Percentiles rank a stretch among this genome's conserved stretches.
phyloP scores from a whole-genome alignment of 139 green algal genomes.

The Closterium sp. region DNA sequence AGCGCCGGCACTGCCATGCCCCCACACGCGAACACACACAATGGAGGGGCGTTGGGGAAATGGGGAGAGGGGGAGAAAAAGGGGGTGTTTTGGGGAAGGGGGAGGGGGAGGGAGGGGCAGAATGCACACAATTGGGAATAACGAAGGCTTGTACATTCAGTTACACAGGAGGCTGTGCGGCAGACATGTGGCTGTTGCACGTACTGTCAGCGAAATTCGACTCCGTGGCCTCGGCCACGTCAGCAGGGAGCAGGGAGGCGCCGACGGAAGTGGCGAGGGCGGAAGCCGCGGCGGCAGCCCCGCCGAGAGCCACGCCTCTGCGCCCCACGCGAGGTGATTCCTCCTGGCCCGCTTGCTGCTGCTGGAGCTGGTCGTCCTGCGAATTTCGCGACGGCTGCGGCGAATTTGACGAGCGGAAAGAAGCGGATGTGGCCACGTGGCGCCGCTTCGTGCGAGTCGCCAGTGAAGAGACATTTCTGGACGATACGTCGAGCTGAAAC shows the following conservation, averaged over 20 bases:
- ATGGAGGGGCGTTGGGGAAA: too few species aligned
- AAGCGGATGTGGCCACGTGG: not conserved
- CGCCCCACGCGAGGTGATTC: not conserved
- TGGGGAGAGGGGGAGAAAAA: too few species aligned
- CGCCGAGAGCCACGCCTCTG: not conserved
- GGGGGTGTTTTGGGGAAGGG: not conserved
- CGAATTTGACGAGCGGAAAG: not conserved
- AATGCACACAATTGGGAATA: too few species aligned
- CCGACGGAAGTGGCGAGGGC: not conserved
- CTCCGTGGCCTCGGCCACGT: not conserved
- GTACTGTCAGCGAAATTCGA: not conserved
- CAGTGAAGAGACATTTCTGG: not conserved
- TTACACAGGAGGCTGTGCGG: too few species aligned
- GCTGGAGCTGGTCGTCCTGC: not conserved
- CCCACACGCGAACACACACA: too few species aligned
- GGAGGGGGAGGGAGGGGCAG: too few species aligned
- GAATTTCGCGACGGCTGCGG: not conserved
- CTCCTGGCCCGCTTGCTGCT: not conserved
- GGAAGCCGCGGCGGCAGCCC: not conserved
- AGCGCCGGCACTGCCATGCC: conserved; percentile 41
- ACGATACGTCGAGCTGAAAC: not conserved
- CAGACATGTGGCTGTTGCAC: not conserved
- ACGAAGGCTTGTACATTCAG: too few species aligned
- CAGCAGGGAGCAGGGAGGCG: not conserved
- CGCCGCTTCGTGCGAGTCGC: not conserved